Conservation (phyloP, 139 green algal genomes). For the Prasinococcaceae sp. region DNA sequence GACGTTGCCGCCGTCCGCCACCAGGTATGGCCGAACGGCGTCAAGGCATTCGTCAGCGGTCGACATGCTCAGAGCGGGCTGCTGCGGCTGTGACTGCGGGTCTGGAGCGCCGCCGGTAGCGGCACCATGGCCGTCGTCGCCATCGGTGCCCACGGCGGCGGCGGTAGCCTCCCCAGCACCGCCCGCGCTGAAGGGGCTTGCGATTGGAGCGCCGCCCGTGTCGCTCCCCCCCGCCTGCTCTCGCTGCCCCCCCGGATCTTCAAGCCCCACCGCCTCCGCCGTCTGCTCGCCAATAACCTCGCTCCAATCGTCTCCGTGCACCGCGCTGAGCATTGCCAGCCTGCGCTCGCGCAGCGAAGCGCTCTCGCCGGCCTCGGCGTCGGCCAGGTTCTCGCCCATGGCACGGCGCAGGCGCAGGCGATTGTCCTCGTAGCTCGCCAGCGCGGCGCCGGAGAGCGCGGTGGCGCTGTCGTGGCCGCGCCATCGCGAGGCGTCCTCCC, state of each 20-base stretch:
- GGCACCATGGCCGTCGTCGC: no score
- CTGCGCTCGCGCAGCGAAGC: neutral
- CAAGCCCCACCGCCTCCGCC: slow-evolving; percentile 26
- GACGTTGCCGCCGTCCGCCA: slow-evolving; percentile 86
- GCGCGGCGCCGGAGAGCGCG: slow-evolving; percentile 35
- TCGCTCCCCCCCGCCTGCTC: no score
- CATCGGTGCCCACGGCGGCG: no score
- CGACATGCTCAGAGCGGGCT: no score
- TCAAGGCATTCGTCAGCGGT: slow-evolving; percentile 40
- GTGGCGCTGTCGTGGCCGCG: no score
- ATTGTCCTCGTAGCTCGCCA: slow-evolving; percentile 62
- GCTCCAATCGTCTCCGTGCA: slow-evolving; percentile 67
- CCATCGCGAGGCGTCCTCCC: no score
- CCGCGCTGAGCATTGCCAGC: slow-evolving; percentile 9
- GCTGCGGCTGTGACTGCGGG: no score
- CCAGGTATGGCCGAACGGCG: slow-evolving; percentile 81
- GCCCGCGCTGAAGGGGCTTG: no score
- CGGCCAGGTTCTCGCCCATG: slow-evolving; percentile 49
- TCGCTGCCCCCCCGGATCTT: no score
- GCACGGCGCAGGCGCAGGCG: slow-evolving; percentile 31
- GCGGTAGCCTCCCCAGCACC: no score
- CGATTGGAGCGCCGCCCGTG: no score
- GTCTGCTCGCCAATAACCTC: slow-evolving; percentile 65
- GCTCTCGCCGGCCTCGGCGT: slow-evolving; percentile 36
- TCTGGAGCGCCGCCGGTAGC: no score